These are phyloP conservation scores for Potentilla sterilis DNA, from an alignment of 306 rosid genomes.

Conservation along the genomic window DNA sequence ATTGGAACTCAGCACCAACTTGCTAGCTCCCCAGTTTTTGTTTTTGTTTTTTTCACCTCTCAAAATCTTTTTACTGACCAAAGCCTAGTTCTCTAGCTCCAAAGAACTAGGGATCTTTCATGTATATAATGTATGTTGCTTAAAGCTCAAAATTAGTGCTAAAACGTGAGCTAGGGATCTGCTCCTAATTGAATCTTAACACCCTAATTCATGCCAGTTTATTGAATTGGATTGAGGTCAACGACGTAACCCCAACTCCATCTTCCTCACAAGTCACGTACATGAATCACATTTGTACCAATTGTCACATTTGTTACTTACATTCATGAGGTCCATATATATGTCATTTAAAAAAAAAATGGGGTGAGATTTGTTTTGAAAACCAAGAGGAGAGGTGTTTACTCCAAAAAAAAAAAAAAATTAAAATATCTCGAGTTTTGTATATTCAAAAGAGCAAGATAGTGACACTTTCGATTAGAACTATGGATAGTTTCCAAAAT, in stretches of 20 bases:
- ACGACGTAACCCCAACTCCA: background rate
- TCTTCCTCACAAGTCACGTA: background rate
- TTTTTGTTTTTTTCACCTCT: background rate
- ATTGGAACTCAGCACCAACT: background rate
- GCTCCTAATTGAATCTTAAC: background rate
- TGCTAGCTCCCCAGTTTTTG: background rate
- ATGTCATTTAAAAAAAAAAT: background rate
- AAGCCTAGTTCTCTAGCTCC: too few species aligned
- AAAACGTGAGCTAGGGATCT: background rate
- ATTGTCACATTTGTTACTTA: too few species aligned
- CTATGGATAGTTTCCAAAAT: too few species aligned
- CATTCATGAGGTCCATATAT: background rate
- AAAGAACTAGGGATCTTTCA: too few species aligned
- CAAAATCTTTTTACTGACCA: background rate
- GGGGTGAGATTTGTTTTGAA: background rate
- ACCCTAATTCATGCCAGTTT: background rate
- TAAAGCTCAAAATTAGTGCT: background rate
- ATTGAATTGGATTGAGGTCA: background rate
- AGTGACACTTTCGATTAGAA: too few species aligned
- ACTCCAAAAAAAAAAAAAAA: background rate
- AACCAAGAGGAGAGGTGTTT: background rate
- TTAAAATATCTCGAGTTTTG: too few species aligned
- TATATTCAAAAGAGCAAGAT: too few species aligned
- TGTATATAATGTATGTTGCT: background rate
- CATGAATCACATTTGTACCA: too few species aligned